phyloP scores from a whole-genome alignment of 352 stramenopile species.

The Aphanomyces astaci region DNA sequence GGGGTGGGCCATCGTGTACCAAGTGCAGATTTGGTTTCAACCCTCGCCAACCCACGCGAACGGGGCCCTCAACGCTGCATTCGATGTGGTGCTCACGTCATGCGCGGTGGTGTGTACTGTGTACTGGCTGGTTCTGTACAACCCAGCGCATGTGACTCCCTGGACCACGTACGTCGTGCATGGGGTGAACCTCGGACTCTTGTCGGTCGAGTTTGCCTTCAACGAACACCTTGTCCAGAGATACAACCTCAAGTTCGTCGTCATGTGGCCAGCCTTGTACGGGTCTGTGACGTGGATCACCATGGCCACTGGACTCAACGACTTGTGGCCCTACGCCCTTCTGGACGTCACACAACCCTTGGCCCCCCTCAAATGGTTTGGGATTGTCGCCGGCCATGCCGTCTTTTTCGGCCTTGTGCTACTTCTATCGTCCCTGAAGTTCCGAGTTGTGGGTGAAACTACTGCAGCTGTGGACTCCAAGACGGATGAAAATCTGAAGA shows the following conservation, averaged over 20 bases:
- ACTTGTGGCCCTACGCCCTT: slow-evolving; percentile 13
- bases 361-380: slow-evolving; percentile 6
- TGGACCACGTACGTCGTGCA: slow-evolving; percentile 17
- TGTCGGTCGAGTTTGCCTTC: slow-evolving; percentile 13
- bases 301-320: slow-evolving; percentile 1
- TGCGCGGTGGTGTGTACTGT: neutral
- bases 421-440: neutral
- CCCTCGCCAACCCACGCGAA: neutral
- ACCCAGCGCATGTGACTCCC: neutral
- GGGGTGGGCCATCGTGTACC: slow-evolving; percentile 1
- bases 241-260: slow-evolving; percentile 5
- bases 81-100: neutral
- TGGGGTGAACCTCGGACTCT: neutral
- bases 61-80: slow-evolving; percentile 1
- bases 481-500: neutral
- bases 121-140: slow-evolving; percentile 20
- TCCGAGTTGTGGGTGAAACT: neutral
- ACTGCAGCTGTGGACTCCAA: neutral
- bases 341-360: neutral
- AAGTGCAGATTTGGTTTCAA: neutral
- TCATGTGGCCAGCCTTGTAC: slow-evolving; percentile 7
- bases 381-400: slow-evolving; percentile 10
- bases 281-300: slow-evolving; percentile 17
- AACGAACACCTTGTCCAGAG: slow-evolving; percentile 15
- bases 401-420: slow-evolving; percentile 1